These are phyloP conservation scores for Moricandia moricandioides DNA, from an alignment of 345 rosid genomes.

Conservation along the genomic window DNA sequence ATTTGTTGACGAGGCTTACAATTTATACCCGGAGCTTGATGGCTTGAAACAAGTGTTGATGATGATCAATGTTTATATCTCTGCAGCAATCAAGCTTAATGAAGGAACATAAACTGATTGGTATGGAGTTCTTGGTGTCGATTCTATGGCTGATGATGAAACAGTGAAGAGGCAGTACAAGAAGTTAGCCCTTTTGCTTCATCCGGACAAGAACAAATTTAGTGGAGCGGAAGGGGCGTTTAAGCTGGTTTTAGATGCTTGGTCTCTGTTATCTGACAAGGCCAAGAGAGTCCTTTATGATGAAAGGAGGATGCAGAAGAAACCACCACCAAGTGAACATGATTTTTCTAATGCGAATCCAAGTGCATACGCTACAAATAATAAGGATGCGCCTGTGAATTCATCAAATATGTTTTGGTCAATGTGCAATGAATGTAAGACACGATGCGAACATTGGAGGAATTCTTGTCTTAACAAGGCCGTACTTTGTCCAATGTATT, in stretches of 20 bases:
- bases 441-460: too few relatives aligned
- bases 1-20: neutral
- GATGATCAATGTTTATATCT: neutral
- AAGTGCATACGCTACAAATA: neutral
- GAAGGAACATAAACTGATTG: neutral
- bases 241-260: too few relatives aligned
- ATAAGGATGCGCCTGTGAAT: neutral
- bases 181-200: too few relatives aligned
- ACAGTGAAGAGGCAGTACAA: neutral
- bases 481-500: too few relatives aligned
- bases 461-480: too few relatives aligned
- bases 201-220: too few relatives aligned
- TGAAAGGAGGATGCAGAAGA: too few relatives aligned
- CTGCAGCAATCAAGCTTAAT: neutral
- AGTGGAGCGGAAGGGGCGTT: too few relatives aligned
- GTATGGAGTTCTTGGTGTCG: neutral
- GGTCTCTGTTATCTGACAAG: too few relatives aligned
- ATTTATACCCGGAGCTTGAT: neutral
- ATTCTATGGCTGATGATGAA: neutral
- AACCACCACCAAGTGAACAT: neutral
- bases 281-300: too few relatives aligned
- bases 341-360: too few relatives aligned
- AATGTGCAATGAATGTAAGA: too few relatives aligned
- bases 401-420: constrained; percentile 42
- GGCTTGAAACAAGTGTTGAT: neutral